Conservation (phyloP, 805 yeast genomes). For the Candida incommunis region DNA sequence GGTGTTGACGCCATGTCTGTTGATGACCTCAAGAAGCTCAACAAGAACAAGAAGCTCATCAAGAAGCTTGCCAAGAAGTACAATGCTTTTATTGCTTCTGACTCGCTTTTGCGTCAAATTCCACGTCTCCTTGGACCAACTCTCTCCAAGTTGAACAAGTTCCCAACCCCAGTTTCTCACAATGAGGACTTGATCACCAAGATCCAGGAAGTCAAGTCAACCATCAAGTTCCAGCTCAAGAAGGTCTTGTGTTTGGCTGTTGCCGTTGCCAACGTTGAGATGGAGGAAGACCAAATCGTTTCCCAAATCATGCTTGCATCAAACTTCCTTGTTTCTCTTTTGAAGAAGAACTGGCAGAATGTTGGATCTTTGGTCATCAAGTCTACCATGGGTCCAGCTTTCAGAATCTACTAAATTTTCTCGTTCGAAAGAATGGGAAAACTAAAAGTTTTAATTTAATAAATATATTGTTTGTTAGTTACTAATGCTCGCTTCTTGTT, state of each 20-base stretch:
- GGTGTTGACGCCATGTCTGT: conserved; percentile 99
- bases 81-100: conserved; percentile 99
- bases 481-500: too few relatives aligned
- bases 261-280: conserved; percentile 98
- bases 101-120: conserved; percentile 97
- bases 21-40: conserved; percentile 98
- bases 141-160: conserved; percentile 99
- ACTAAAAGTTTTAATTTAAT: too few relatives aligned
- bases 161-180: conserved; percentile 99
- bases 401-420: conserved; percentile 97
- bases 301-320: conserved; percentile 98
- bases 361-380: conserved; percentile 98
- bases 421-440: too few relatives aligned
- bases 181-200: conserved; percentile 92
- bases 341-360: conserved; percentile 99
- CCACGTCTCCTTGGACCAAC: conserved; percentile 99
- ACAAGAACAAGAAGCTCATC: conserved; percentile 99
- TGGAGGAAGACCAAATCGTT: conserved; percentile 92
- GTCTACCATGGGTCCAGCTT: conserved; percentile 99
- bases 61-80: conserved; percentile 99
- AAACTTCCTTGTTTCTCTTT: conserved; percentile 97
- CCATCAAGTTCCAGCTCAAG: conserved; percentile 99
- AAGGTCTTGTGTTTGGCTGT: conserved; percentile 99
- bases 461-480: too few relatives aligned
- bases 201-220: conserved; percentile 95